Percentiles rank a stretch among this genome's conserved stretches.
Evolutionary conservation across 371 early-diverging fungal species (phyloP).

Genomic region (Entomophthora muscae): DNA sequence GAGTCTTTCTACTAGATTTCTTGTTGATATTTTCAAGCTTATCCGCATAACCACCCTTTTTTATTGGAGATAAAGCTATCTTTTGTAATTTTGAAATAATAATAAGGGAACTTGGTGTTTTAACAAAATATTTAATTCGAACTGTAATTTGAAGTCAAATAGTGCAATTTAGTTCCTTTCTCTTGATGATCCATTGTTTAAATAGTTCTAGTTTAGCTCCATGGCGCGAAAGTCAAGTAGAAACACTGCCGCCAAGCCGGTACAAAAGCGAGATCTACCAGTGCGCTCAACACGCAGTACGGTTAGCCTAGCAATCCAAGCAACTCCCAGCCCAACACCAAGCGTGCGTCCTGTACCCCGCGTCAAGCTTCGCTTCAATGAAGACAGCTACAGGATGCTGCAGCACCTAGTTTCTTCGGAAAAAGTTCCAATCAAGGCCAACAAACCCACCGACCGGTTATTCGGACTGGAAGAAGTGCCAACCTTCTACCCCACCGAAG

Average conservation of each 20-base stretch:
- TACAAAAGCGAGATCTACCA: not conserved
- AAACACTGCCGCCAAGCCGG: not conserved
- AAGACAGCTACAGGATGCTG: not conserved
- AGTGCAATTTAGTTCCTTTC: not conserved
- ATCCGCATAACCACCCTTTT: not conserved
- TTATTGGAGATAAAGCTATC: not conserved
- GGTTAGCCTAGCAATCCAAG: not conserved
- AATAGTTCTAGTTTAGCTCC: not conserved
- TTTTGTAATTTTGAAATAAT: not conserved
- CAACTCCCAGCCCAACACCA: not conserved
- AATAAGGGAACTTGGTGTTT: not conserved
- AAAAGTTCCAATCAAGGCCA: not conserved
- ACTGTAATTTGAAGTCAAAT: not conserved
- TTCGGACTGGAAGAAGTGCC: constrained; percentile 59
- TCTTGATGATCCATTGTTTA: not conserved
- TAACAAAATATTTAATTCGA: not conserved
- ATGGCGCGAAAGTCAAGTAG: not conserved
- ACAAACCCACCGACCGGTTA: not conserved
- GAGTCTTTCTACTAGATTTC: no score
- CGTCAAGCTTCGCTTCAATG: not conserved
- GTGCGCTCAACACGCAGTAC: not conserved
- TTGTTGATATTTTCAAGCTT: not conserved
- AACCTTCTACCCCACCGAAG: constrained; percentile 59
- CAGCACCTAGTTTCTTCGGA: not conserved
- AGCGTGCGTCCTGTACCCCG: not conserved